phyloP scores from a whole-genome alignment of 176 grass and related monocot species.

The Bonia amplexicaulis region DNA sequence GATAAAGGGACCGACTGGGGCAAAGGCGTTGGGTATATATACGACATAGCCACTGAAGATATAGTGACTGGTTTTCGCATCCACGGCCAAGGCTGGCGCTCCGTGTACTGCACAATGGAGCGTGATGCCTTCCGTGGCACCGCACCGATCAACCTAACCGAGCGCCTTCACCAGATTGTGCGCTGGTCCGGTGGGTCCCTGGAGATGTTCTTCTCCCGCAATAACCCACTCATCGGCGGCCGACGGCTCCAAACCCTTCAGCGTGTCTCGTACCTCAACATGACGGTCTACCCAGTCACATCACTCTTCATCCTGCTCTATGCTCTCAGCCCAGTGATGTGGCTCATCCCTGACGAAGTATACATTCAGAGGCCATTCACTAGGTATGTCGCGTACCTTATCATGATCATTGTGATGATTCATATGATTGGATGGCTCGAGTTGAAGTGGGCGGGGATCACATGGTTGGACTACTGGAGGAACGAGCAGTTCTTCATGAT shows the following conservation, averaged over 20 bases:
- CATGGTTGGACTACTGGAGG: constrained; percentile 37
- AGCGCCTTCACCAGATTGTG: constrained; percentile 33
- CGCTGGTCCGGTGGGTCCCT: constrained; percentile 33
- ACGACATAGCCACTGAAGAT: constrained; percentile 35
- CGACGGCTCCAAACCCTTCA: not conserved
- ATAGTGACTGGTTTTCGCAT: constrained; percentile 32
- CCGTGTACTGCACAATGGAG: constrained; percentile 25
- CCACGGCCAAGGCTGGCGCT: constrained; percentile 33
- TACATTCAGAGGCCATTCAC: constrained; percentile 35
- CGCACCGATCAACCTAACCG: constrained; percentile 32
- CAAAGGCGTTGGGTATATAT: constrained; percentile 18
- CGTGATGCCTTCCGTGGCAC: constrained; percentile 15
- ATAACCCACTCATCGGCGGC: constrained; percentile 23
- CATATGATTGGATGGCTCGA: constrained; percentile 16
- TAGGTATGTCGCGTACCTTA: not conserved
- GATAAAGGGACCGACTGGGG: constrained; percentile 18
- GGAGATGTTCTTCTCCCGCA: constrained; percentile 39
- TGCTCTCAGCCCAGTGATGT: constrained; percentile 25
- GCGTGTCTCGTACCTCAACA: constrained; percentile 28
- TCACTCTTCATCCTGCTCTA: constrained; percentile 33
- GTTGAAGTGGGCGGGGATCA: constrained; percentile 26
- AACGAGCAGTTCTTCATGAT: constrained; percentile 43
- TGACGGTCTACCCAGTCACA: constrained; percentile 23
- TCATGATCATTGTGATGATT: not conserved
- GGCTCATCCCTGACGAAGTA: constrained; percentile 23